These are phyloP conservation scores for Pyrenophora graminea DNA, from an alignment of 2,329 filamentous ascomycete genomes.

Conservation along the genomic window DNA sequence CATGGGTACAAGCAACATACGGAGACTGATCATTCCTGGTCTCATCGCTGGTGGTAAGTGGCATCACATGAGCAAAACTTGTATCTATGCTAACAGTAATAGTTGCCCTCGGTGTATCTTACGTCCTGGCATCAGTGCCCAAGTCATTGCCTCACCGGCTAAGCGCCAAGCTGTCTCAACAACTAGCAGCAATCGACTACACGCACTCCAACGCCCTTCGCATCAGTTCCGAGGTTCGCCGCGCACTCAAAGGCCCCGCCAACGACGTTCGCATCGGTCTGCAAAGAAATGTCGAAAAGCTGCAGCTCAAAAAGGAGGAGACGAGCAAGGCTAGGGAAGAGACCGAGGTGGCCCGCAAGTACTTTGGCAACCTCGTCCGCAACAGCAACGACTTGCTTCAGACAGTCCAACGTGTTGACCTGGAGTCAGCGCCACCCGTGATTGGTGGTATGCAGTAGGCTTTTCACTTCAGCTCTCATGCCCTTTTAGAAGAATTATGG, in stretches of 20 bases:
- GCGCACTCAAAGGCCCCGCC: constrained; percentile 84
- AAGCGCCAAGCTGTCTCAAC: constrained; percentile 78
- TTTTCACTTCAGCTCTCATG: constrained; percentile 6
- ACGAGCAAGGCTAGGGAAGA: constrained; percentile 80
- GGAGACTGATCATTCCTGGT: constrained; percentile 79
- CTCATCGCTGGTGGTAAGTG: constrained; percentile 76
- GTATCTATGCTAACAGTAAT: constrained; percentile 15
- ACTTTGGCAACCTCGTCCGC: constrained; percentile 83
- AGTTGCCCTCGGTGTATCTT: constrained; percentile 77
- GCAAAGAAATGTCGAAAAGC: constrained; percentile 82
- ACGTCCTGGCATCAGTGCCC: constrained; percentile 85
- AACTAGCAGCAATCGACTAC: constrained; percentile 84
- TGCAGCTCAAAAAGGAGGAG: constrained; percentile 77
- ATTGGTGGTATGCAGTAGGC: constrained; percentile 37
- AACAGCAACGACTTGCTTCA: constrained; percentile 57
- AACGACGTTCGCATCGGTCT: constrained; percentile 83
- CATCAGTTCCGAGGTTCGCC: constrained; percentile 83
- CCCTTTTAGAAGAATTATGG: constrained; percentile 6
- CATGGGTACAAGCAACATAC: constrained; percentile 78
- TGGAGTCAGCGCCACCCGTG: constrained; percentile 56
- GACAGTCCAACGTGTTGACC: constrained; percentile 56
- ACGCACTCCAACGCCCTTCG: constrained; percentile 85
- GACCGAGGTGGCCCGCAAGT: constrained; percentile 84
- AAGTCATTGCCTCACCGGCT: constrained; percentile 85
- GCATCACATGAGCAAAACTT: background rate